Percentiles rank a stretch among this genome's conserved stretches.
Conservation (phyloP, 805 yeast species). For the Dipodascopsis tothii region DNA sequence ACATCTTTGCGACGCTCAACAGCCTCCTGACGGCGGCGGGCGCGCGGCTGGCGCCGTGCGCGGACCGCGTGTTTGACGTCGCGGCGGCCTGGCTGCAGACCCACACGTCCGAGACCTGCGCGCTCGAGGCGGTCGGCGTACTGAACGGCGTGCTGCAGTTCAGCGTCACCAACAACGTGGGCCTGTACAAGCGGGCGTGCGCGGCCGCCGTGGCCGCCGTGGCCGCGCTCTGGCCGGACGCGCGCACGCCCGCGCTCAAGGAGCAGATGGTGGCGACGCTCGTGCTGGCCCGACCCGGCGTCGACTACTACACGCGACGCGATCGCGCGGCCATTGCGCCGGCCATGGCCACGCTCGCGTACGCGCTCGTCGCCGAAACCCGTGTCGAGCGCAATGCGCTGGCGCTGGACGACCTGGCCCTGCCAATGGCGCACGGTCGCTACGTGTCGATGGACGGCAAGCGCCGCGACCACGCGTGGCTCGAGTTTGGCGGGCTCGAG, state of each 20-base stretch:
- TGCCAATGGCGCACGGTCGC: too few relatives aligned
- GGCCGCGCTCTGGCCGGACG: slow-evolving; percentile 6
- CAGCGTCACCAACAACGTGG: slow-evolving; percentile 1
- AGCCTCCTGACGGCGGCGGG: slow-evolving; percentile 6
- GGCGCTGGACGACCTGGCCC: too few relatives aligned
- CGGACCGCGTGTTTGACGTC: slow-evolving; percentile 1
- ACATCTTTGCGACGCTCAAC: too few relatives aligned
- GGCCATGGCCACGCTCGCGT: too few relatives aligned
- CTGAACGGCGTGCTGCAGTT: slow-evolving; percentile 2
- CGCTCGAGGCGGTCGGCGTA: slow-evolving; percentile 6
- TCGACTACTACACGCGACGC: too few relatives aligned
- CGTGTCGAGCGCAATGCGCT: too few relatives aligned
- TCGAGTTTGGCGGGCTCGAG: background rate
- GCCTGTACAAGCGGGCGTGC: background rate
- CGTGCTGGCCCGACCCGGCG: slow-evolving; percentile 7
- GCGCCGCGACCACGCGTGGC: too few relatives aligned
- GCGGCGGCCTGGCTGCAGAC: slow-evolving; percentile 4
- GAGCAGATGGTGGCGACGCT: slow-evolving; percentile 12
- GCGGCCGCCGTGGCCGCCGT: slow-evolving; percentile 3
- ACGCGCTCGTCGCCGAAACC: too few relatives aligned
- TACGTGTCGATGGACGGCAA: too few relatives aligned
- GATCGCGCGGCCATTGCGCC: too few relatives aligned
- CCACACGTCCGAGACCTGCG: slow-evolving; percentile 7
- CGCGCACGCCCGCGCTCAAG: slow-evolving; percentile 3
- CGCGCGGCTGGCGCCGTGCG: slow-evolving; percentile 1